Conservation (phyloP, 1,284 basidiomycete genomes). For the Boletellus sp. region DNA sequence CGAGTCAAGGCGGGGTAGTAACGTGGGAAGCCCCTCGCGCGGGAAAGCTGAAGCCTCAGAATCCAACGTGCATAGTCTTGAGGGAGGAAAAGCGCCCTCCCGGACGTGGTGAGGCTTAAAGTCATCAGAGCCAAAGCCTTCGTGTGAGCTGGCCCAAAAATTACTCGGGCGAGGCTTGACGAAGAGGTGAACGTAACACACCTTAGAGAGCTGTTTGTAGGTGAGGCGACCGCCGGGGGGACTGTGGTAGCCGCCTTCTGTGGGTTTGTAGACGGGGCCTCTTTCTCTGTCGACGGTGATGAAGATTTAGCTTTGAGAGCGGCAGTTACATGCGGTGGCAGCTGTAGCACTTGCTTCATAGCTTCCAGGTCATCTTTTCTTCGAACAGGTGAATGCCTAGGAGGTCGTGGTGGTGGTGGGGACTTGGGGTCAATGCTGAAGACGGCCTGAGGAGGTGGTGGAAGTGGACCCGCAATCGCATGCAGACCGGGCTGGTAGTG, state of each 20-base stretch:
- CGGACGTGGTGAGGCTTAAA: constrained; percentile 47
- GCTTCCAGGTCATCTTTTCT: constrained; percentile 47
- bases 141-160: constrained; percentile 14
- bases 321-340: constrained; percentile 51
- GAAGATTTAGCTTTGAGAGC: constrained; percentile 34
- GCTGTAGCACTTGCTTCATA: constrained; percentile 53
- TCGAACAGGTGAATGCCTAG: constrained; percentile 53
- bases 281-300: constrained; percentile 9
- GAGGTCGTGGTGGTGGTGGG: constrained; percentile 62
- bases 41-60: constrained; percentile 21
- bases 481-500: constrained; percentile 66
- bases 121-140: constrained; percentile 16
- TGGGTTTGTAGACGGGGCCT: constrained; percentile 1
- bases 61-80: constrained; percentile 38
- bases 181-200: constrained; percentile 11
- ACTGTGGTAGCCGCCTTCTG: constrained; percentile 1
- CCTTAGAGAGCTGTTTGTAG: constrained; percentile 20
- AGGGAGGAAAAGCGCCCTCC: constrained; percentile 66
- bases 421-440: constrained; percentile 43
- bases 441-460: constrained; percentile 57
- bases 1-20: constrained; percentile 27
- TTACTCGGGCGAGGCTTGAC: neutral
- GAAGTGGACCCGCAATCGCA: constrained; percentile 67
- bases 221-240: constrained; percentile 1
- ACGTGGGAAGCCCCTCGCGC: constrained; percentile 9